Evolutionary conservation across 192 early-diverging fungal genomes (phyloP), one percentile per base, ranked within the genome.

Genomic region (Thamnidium elegans): DNA sequence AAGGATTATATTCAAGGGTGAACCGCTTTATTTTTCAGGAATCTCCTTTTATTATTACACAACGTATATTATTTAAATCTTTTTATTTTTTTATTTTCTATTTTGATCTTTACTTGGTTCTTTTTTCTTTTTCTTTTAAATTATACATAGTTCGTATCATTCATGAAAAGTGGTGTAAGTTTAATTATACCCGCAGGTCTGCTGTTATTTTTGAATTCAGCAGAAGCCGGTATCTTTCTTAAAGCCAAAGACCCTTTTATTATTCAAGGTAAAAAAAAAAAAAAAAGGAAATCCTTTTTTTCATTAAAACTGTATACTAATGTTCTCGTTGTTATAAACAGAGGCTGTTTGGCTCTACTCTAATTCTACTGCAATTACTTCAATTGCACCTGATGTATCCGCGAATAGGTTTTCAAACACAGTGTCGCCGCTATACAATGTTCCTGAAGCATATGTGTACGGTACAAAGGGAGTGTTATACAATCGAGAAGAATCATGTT

Each of bases 271-370:
- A 42, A 23, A 42, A 21, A 14, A 23, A 50, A 53, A 51, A 19
- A 21, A 39, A 26, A 3, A 17, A 50, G 17, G 13, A 42, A 45
- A 46, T 36, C 34, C 7, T 36, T 36, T 36, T 36, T 36, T 36
- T 36, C 7, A 36, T 4, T 51, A 48, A 3, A 17, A 56, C 15
- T 30, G n/a, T 17, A 34, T n/a, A 56, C 10, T 34, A 34, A 36
- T 1, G 7, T 53, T 17, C 14, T 42, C 5, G 17, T 17, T 13
- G 7, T 23, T 52, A 30, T 1, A 13, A 43, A 13, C 42, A 66
- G 65, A 66, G 17, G 23, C 55, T n/a, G 55, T 54, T 36, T 66
- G 65, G 65, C 5, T 66, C 0, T 66, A 47, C 11, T 66, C 65
- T 10, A 66, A 66, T 47, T 55, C 65, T 58, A 32, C 54, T 34